A percentile compares a stretch with the other conserved stretches of the same genome.
phyloP scores from a whole-genome alignment of 495 filamentous ascomycete species.

The Neurospora sp. region DNA sequence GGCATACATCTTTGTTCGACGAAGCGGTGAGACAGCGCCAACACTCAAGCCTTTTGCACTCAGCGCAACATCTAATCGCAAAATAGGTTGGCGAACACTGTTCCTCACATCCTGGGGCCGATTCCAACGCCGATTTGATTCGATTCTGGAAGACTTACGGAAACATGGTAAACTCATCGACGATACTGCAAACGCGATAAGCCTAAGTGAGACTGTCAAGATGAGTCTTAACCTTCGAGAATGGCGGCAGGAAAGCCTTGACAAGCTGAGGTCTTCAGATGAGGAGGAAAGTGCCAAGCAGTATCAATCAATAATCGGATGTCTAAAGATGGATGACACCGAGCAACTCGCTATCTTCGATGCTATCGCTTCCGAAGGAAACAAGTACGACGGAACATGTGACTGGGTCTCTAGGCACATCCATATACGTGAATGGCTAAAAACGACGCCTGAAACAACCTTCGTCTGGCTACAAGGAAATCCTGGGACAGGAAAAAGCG shows the following conservation, averaged over 20 bases:
- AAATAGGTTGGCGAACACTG: constrained; percentile 32
- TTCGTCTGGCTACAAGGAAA: constrained; percentile 20
- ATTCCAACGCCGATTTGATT: constrained; percentile 26
- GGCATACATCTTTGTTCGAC: constrained; percentile 35
- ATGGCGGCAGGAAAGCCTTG: constrained; percentile 14
- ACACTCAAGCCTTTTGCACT: neutral
- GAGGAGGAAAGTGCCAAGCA: constrained; percentile 13
- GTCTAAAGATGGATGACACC: constrained; percentile 18
- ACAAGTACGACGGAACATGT: constrained; percentile 15
- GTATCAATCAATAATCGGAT: constrained; percentile 13
- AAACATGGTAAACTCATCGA: constrained; percentile 30
- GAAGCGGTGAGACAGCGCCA: constrained; percentile 20
- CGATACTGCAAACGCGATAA: constrained; percentile 18
- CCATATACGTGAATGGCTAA: constrained; percentile 17
- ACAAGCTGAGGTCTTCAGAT: constrained; percentile 8
- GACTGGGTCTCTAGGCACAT: constrained; percentile 19
- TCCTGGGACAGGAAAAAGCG: constrained; percentile 25
- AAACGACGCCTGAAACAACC: neutral
- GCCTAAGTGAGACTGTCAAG: constrained; percentile 11
- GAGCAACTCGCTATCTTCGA: constrained; percentile 21
- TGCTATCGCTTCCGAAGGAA: constrained; percentile 4
- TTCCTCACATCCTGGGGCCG: constrained; percentile 33
- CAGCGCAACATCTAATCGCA: neutral
- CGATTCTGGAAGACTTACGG: constrained; percentile 28
- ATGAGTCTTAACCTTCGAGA: constrained; percentile 8